Base-by-base conservation (phyloP, 106 monocot genomes). In the Triglochin maritima region DNA sequence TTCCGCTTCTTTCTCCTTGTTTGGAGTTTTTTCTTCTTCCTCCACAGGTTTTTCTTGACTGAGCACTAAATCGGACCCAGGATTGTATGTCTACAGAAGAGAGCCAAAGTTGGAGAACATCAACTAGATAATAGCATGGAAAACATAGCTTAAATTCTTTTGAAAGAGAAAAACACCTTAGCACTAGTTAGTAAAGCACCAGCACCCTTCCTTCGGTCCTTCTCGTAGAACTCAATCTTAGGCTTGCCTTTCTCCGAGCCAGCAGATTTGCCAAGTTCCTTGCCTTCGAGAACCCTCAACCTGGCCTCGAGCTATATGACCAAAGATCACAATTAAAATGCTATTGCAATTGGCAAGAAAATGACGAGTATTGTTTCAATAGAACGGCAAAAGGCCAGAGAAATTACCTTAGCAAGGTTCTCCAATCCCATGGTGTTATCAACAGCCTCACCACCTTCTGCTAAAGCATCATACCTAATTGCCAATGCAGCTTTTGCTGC, bases 181-280 rank as follows among this genome's bases (percentile, higher is more conserved):
- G 90, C 81, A 71, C 88, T 60, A 50, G 90, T 96, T 45, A 87
- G 73, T 56, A 91, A 50, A 64, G 85, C 87, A 12, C 89, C 95
- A 29, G 78, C 77, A 51, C 90, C 96, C 41, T 90, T 85, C 85
- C 90, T 96, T 62, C 96, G 68, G 64, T 91, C 96, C 70, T 88
- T 96, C 44, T 96, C 90, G 66, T 96, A 96, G 42, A 77, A 53
- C 72, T 91, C 90, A 41, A 96, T 96, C 83, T 84, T 96, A n/a
- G 90, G 95, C 70, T 96, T 96, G 41, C 88, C 90, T 77, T 88
- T 96, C 1, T 78, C 69, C 13, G 87, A 83, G 8, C 95, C 83
- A 76, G 95, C 90, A 44, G 87, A 87, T 16, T 50, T 82, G 12
- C 90, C 85, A 72, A 96, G 53, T 67, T 96, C 96, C 69, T 72